Evolutionary conservation across 202 grass and related monocot species (phyloP).

Genomic region (Elaeis oleifera): DNA sequence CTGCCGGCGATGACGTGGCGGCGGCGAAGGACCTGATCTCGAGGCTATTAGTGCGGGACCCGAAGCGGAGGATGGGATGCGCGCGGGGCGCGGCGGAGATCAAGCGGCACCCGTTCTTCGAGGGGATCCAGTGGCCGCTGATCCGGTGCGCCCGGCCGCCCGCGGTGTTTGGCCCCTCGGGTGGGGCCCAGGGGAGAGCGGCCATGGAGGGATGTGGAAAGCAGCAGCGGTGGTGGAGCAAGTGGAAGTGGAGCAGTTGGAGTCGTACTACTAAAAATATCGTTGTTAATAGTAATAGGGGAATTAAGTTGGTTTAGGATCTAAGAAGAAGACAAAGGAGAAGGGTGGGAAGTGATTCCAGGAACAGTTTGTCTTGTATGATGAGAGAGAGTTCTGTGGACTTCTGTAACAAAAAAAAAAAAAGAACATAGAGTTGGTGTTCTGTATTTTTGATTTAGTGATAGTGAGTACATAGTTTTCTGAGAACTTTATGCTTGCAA

Average conservation of each 20-base stretch:
- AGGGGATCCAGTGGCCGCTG: conserved; percentile 67
- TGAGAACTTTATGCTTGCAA: too few species aligned
- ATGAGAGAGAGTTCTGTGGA: too few species aligned
- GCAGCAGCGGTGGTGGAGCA: background rate
- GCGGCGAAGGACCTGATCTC: conserved; percentile 51
- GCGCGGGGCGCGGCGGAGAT: conserved; percentile 65
- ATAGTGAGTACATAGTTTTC: too few species aligned
- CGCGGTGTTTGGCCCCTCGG: conserved; percentile 34
- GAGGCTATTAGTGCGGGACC: conserved; percentile 64
- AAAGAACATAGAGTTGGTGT: too few species aligned
- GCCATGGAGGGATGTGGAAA: background rate
- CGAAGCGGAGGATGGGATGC: conserved; percentile 54
- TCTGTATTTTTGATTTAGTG: too few species aligned
- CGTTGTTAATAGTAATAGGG: background rate
- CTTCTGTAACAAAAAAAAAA: too few species aligned
- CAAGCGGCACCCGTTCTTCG: conserved; percentile 83
- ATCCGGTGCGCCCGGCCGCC: conserved; percentile 72
- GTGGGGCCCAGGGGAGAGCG: conserved; percentile 10
- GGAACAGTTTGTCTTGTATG: too few species aligned
- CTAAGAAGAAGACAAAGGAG: background rate
- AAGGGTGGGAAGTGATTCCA: too few species aligned
- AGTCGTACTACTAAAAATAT: background rate
- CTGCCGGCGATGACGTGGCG: conserved; percentile 22
- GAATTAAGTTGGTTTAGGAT: background rate
- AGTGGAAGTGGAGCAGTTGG: background rate